Evolutionary conservation across 2,329 filamentous ascomycete genomes (phyloP).

Genomic region (Calonectria naviculata): DNA sequence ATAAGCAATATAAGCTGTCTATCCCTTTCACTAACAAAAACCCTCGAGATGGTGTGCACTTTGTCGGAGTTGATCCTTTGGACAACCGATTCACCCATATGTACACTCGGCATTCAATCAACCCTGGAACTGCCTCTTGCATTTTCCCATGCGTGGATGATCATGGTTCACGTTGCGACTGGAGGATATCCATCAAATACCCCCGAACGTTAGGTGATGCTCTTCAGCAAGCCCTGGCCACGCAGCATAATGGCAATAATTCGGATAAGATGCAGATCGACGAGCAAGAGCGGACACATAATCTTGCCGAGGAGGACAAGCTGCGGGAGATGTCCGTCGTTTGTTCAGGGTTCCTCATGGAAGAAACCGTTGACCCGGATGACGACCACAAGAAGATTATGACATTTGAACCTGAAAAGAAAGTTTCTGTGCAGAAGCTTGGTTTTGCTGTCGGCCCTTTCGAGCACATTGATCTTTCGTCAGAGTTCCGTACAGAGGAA

Average conservation of each 20-base stretch:
- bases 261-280: conserved; percentile 52
- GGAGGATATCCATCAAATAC: conserved; percentile 89
- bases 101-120: conserved; percentile 85
- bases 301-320: conserved; percentile 81
- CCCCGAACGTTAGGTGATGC: conserved; percentile 89
- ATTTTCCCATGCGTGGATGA: conserved; percentile 96
- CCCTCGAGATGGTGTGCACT: conserved; percentile 89
- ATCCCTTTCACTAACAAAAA: conserved; percentile 83
- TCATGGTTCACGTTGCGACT: conserved; percentile 81
- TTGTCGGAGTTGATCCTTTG: conserved; percentile 84
- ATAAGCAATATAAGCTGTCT: conserved; percentile 60
- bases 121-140: conserved; percentile 82
- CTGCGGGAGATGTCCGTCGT: conserved; percentile 89
- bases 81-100: conserved; percentile 90
- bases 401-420: conserved; percentile 81
- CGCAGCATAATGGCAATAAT: conserved; percentile 50
- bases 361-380: conserved; percentile 81
- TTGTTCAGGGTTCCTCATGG: conserved; percentile 88
- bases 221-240: conserved; percentile 60
- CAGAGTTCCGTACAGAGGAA: conserved; percentile 88
- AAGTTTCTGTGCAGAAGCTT: conserved; percentile 87
- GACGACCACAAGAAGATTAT: conserved; percentile 89
- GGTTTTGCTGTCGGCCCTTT: conserved; percentile 96
- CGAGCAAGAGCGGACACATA: conserved; percentile 52
- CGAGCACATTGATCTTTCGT: conserved; percentile 87